Evolutionary conservation across 331 rosid genomes (phyloP).

Genomic region (Malus hybrid): DNA sequence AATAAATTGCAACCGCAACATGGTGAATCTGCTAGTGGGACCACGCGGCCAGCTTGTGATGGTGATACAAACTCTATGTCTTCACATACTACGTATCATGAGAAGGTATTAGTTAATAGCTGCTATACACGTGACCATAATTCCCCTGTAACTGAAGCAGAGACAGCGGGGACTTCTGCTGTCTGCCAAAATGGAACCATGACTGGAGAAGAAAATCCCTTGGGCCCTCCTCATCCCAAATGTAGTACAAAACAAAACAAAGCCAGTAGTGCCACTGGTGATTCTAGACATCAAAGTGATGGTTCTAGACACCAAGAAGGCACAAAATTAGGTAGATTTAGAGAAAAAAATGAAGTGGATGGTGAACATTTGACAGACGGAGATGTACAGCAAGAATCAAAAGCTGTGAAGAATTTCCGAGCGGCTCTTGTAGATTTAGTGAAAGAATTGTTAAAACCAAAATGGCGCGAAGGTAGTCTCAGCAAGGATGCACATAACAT

Average conservation of each 20-base stretch:
- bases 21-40: constrained; percentile 43
- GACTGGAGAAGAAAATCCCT: constrained; percentile 30
- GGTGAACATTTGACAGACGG: constrained; percentile 37
- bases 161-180: constrained; percentile 46
- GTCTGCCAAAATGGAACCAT: constrained; percentile 38
- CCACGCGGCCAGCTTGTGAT: constrained; percentile 36
- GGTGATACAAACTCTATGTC: constrained; percentile 74
- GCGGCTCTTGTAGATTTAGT: constrained; percentile 70
- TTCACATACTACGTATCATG: constrained; percentile 49
- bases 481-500: constrained; percentile 73
- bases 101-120: constrained; percentile 40
- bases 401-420: constrained; percentile 46
- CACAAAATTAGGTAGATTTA: constrained; percentile 34
- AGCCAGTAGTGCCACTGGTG: constrained; percentile 8
- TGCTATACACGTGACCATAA: constrained; percentile 35
- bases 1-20: constrained; percentile 25
- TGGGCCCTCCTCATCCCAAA: constrained; percentile 18
- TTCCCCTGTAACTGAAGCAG: constrained; percentile 39
- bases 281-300: constrained; percentile 38
- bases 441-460: constrained; percentile 84
- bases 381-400: constrained; percentile 46
- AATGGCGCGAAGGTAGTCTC: constrained; percentile 81
- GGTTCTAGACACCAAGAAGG: constrained; percentile 34
- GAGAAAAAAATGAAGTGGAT: constrained; percentile 37
- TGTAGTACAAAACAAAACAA: constrained; percentile 26